Evolutionary conservation across 2,329 filamentous ascomycete genomes (phyloP).

Genomic region (Fusarium sublunatum): DNA sequence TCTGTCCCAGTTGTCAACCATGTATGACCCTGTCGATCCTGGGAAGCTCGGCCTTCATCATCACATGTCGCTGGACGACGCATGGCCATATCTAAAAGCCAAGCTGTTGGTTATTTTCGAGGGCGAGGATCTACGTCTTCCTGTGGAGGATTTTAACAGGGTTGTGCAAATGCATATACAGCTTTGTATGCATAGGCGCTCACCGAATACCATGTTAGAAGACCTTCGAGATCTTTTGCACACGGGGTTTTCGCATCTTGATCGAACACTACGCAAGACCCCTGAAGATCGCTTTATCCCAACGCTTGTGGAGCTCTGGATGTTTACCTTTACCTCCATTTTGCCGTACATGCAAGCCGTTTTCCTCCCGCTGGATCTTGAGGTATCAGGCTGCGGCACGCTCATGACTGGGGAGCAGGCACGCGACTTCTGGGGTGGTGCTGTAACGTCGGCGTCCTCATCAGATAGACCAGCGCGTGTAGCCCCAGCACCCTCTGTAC

Average conservation of each 20-base stretch:
- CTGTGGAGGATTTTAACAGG: constrained; percentile 85
- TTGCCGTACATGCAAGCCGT: constrained; percentile 95
- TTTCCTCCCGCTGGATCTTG: constrained; percentile 90
- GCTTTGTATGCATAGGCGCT: constrained; percentile 78
- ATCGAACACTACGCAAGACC: constrained; percentile 81
- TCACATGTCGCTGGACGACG: constrained; percentile 80
- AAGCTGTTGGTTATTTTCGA: constrained; percentile 83
- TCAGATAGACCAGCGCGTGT: constrained; percentile 53
- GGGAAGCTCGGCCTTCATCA: constrained; percentile 69
- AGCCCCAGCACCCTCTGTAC: constrained; percentile 64
- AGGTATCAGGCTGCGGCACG: constrained; percentile 86
- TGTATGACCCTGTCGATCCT: constrained; percentile 66
- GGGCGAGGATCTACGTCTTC: constrained; percentile 81
- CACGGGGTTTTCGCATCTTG: constrained; percentile 87
- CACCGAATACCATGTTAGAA: constrained; percentile 77
- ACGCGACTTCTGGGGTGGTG: constrained; percentile 88
- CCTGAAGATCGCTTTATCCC: constrained; percentile 91
- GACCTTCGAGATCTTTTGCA: constrained; percentile 79
- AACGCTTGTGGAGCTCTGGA: constrained; percentile 91
- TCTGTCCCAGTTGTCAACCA: constrained; percentile 55
- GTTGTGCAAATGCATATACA: constrained; percentile 83
- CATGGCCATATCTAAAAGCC: constrained; percentile 83
- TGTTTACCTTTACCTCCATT: constrained; percentile 89
- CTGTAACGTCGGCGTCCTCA: constrained; percentile 58
- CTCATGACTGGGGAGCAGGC: constrained; percentile 83